Conservation (phyloP, 73 alveolate species). For the Paraurostyla sp. region DNA sequence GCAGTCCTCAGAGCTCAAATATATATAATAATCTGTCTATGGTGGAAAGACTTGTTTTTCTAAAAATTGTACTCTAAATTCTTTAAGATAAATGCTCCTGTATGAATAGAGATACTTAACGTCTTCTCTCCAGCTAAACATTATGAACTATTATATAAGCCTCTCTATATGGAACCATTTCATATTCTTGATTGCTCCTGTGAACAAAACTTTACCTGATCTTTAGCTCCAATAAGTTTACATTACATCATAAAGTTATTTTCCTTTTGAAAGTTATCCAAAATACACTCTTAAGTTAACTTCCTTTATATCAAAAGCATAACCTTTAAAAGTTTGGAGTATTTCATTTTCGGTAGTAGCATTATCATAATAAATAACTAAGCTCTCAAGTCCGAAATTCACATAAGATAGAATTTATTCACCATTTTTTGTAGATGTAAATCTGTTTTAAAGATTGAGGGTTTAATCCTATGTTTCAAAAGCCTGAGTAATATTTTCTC, state of each 20-base stretch:
- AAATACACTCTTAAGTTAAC: background rate
- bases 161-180: background rate
- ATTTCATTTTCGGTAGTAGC: too few species aligned
- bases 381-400: too few species aligned
- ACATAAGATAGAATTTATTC: too few species aligned
- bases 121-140: slow-evolving; percentile 19
- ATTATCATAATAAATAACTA: too few species aligned
- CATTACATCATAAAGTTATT: background rate
- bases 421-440: too few species aligned
- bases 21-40: background rate
- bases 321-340: too few species aligned
- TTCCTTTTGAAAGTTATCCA: background rate
- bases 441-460: too few species aligned
- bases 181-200: background rate
- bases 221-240: background rate
- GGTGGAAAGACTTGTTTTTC: background rate
- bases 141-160: background rate
- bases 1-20: slow-evolving; percentile 6
- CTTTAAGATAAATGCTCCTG: background rate
- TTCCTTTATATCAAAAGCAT: background rate
- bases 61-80: background rate
- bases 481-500: too few species aligned
- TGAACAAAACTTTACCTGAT: background rate
- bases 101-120: background rate
- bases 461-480: too few species aligned